phyloP scores from a whole-genome alignment of 2,329 filamentous ascomycete species.

The Aspergillus luchuensis region DNA sequence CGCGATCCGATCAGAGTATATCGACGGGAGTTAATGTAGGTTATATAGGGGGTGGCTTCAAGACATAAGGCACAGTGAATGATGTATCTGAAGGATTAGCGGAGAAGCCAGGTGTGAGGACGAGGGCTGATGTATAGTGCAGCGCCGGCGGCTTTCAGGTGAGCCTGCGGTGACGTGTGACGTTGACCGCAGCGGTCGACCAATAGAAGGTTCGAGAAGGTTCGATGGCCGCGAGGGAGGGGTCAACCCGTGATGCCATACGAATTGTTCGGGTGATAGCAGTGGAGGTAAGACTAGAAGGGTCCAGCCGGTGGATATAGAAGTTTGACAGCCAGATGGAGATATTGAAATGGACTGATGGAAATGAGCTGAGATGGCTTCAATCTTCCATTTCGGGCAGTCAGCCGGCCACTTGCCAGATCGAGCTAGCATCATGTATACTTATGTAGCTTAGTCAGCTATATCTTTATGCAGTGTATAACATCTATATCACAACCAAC shows the following conservation, averaged over 20 bases:
- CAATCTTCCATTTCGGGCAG: no score
- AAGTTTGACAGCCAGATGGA: no score
- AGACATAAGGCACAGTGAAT: neutral
- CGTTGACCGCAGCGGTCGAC: constrained; percentile 23
- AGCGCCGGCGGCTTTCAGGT: constrained; percentile 17
- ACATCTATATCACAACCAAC: no score
- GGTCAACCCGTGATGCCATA: neutral
- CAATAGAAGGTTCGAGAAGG: constrained; percentile 43
- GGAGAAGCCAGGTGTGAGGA: neutral
- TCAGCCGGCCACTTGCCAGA: no score
- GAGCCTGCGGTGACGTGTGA: constrained; percentile 36
- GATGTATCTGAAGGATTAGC: neutral
- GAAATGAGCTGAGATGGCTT: no score
- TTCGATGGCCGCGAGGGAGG: constrained; percentile 24
- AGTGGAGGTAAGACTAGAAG: neutral
- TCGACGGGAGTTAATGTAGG: neutral
- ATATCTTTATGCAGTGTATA: no score
- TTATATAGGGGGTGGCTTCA: neutral
- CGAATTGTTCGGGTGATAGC: neutral
- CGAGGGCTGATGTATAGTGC: neutral
- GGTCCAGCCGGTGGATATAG: no score
- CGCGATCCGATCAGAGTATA: constrained; percentile 5
- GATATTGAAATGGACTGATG: no score
- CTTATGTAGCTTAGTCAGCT: neutral
- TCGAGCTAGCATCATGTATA: no score